Evolutionary conservation across 140 eudicot genomes (phyloP), one percentile per base, ranked within the genome.

Genomic region (Erigeron philadelphicus): DNA sequence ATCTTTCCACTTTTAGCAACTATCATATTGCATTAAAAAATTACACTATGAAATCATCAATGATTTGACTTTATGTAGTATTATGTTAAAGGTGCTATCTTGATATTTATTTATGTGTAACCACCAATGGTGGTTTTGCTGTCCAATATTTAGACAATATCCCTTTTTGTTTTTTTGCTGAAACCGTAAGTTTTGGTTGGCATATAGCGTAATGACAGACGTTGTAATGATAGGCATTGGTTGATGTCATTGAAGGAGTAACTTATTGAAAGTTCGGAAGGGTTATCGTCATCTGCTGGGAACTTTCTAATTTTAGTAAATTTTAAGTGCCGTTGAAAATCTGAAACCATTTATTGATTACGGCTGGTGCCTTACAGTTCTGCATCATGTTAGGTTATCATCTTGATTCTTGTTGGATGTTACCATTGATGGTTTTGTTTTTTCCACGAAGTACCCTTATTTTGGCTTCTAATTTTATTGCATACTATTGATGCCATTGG

Each of bases 111-210:
- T 55, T 13, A 42, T 41, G 55, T 17, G 11, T 23, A 52, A 52
- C 52, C 25, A 48, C 53, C 16, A 16, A 19, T 11, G 12, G 16
- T 41, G 23, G 10, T 72, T 61, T 49, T 62, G 78, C 13, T 53
- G 35, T 73, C 21, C 18, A 41, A 64, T 55, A 19, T 73, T 35
- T 54, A 5, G 72, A 65, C 54, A 72, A 53, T 54, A 13, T 13
- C 61, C 5, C 4, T 48, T 31, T 71, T 72, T 48, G 43, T 73
- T 66, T 61, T 44, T n/a, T 66, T 38, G 53, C n/a, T 66, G 31
- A 57, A 57, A 57, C 55, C 50, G 49, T 74, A 49, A 17, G 56
- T 58, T 46, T 70, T 70, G 31, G 67, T 70, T 54, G 76, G 54
- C 62, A 57, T 9, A 54, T 61, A 42, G 41, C 17, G 43, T 67